Percentiles rank a stretch among this genome's conserved stretches.
phyloP scores from a whole-genome alignment of 176 grass and related monocot species.

The Bothriochloa decipiens region DNA sequence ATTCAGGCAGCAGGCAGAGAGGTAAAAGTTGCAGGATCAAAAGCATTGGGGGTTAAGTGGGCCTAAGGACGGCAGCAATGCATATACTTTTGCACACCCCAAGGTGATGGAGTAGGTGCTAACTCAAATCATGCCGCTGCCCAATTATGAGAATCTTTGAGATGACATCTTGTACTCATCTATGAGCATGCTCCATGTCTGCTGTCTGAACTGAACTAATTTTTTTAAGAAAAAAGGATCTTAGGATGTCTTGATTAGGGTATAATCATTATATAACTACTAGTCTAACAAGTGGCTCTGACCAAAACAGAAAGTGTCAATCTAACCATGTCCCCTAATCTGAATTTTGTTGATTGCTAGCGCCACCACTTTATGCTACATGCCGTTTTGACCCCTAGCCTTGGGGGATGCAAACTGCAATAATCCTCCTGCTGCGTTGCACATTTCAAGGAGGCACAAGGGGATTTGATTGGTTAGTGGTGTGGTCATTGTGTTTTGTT shows the following conservation, averaged over 20 bases:
- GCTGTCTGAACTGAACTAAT: not conserved
- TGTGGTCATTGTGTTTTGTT: conserved; percentile 37
- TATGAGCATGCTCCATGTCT: not conserved
- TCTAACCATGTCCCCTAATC: conserved; percentile 21
- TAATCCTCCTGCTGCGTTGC: not conserved
- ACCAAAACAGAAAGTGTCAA: conserved; percentile 32
- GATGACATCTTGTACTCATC: conserved; percentile 48
- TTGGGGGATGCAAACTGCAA: conserved; percentile 11
- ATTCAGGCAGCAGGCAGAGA: conserved; percentile 30
- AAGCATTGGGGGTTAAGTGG: conserved; percentile 58
- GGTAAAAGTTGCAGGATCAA: conserved; percentile 54
- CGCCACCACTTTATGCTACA: not conserved
- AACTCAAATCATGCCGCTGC: conserved; percentile 47
- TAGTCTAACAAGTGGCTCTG: conserved; percentile 24
- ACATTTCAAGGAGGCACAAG: conserved; percentile 36
- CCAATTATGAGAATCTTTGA: conserved; percentile 49
- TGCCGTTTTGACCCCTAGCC: conserved; percentile 23
- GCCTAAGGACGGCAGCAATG: conserved; percentile 42
- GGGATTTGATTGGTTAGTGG: conserved; percentile 55
- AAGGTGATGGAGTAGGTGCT: conserved; percentile 45
- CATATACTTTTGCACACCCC: conserved; percentile 43
- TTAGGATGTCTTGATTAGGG: conserved; percentile 22
- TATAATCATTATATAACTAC: not conserved
- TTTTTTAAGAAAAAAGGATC: not conserved
- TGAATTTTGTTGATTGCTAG: not conserved